Evolutionary conservation across 1,139 yeast species (phyloP).

Genomic region (Candida sp.): DNA sequence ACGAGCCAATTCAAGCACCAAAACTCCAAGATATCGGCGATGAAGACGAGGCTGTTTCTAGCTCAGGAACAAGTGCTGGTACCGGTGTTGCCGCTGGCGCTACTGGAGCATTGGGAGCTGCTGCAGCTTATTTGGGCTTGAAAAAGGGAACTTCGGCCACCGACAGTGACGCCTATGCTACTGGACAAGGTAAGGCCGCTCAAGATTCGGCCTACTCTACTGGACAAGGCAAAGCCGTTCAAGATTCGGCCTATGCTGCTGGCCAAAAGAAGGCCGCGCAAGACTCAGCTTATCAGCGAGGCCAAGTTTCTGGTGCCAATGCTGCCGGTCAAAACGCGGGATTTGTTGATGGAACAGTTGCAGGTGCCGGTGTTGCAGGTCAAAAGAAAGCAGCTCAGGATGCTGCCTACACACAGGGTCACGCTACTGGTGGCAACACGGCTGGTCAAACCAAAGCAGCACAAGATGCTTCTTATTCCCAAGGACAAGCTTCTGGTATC

Average conservation of each 20-base stretch:
- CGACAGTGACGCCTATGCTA: not conserved
- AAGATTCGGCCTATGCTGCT: not conserved
- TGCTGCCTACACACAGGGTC: too few relatives aligned
- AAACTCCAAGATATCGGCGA: constrained; percentile 12
- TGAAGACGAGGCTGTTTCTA: constrained; percentile 8
- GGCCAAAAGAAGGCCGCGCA: too few relatives aligned
- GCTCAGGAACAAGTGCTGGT: constrained; percentile 2
- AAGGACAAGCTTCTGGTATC: constrained; percentile 6
- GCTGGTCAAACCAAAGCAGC: too few relatives aligned
- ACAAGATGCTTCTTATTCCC: too few relatives aligned
- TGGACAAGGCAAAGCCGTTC: not conserved
- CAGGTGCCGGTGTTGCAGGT: too few relatives aligned
- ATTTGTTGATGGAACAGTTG: too few relatives aligned
- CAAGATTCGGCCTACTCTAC: not conserved
- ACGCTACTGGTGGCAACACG: too few relatives aligned
- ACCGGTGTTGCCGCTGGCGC: constrained; percentile 16
- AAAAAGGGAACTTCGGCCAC: not conserved
- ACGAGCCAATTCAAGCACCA: constrained; percentile 18
- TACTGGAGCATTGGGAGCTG: constrained; percentile 15
- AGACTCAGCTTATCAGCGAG: too few relatives aligned
- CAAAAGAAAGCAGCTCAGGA: too few relatives aligned
- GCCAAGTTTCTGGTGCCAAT: too few relatives aligned
- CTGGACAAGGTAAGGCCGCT: not conserved
- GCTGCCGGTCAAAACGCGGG: too few relatives aligned
- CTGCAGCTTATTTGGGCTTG: constrained; percentile 15